Conservation (phyloP, 352 stramenopile genomes). For the Pythium sp. region DNA sequence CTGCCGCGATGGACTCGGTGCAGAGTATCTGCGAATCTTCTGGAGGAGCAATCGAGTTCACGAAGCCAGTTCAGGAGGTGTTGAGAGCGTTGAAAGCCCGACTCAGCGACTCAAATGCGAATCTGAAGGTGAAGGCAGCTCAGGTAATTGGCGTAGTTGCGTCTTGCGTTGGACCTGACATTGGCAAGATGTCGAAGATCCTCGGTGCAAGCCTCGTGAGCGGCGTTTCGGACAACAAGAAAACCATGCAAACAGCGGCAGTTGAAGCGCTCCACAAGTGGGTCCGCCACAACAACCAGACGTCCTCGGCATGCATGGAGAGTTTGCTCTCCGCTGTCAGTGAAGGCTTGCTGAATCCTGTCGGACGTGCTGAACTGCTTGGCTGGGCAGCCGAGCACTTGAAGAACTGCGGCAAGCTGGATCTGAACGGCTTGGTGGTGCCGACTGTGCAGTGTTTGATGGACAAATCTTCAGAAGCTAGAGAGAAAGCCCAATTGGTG, state of each 20-base stretch:
- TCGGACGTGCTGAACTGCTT: constrained; percentile 76
- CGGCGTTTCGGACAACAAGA: constrained; percentile 87
- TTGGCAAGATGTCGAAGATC: constrained; percentile 81
- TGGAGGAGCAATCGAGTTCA: constrained; percentile 81
- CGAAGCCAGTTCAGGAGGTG: constrained; percentile 74
- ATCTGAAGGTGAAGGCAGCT: constrained; percentile 83
- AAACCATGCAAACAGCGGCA: constrained; percentile 78
- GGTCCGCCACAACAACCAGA: constrained; percentile 75
- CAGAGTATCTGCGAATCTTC: constrained; percentile 77
- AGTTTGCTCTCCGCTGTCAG: constrained; percentile 64
- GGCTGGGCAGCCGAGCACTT: constrained; percentile 73
- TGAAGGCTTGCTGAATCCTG: constrained; percentile 71
- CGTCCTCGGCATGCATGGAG: constrained; percentile 62
- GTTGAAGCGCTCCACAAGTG: constrained; percentile 82
- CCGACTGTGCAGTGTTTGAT: constrained; percentile 80
- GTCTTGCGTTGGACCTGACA: constrained; percentile 69
- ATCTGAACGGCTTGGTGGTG: constrained; percentile 61
- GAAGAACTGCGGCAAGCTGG: constrained; percentile 56
- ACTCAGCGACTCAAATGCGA: constrained; percentile 82
- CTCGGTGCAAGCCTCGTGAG: constrained; percentile 63
- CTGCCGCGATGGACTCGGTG: constrained; percentile 75
- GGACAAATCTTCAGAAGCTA: constrained; percentile 81
- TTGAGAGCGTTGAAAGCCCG: constrained; percentile 74
- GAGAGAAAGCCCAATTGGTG: constrained; percentile 77
- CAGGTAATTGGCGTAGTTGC: constrained; percentile 81